Base-by-base conservation (phyloP, 1,284 basidiomycete species). In the Erythrobasidium hasegawianum region DNA sequence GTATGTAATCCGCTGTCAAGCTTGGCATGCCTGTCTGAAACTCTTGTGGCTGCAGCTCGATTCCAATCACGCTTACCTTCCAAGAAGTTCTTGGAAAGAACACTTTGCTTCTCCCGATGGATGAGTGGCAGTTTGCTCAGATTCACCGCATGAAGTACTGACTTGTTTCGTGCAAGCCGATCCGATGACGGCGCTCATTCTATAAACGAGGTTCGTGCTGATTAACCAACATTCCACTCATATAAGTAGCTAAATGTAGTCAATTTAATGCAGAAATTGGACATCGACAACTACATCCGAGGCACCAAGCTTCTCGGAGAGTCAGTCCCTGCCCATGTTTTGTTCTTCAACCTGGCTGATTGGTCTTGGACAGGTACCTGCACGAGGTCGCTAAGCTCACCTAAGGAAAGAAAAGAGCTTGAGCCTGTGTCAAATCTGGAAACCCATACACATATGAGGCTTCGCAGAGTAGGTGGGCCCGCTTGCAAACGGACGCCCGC, bases 141-240 rank as follows among this genome's bases (percentile, higher is more conserved):
- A 10, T 56, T 43, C 38, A 7, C 43, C 24, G 33, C 16, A 18
- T 18, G 1, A 40, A 1, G 1, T 10, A 16, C 0, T 20, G 5
- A 7, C 49, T 26, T 26, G 45, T 26, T 1, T 24, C 41, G n/a
- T 43, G 13, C 47, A 45, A 54, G 43, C 94, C 47, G 80, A 97
- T 24, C 33, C 81, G 90, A 95, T 75, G 94, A 98, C 74, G 94
- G 93, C 71, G 89, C 91, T 33, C 90, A 94, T 86, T 90, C 77
- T 71, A 53, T 53, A 7, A 53, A 53, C 26, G 50, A 29, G 18
- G n/a, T 16, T 7, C 4, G 18, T n/a, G 47, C 11, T 22, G n/a
- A n/a, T n/a, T n/a, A n/a, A n/a, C n/a, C 50, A 7, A 16, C 16
- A 20, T 16, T 8, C 29, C 24, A 18, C 39, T 18, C 4, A 33